Base-by-base conservation (phyloP, 2,329 filamentous ascomycete genomes). In the Curvularia sp. region DNA sequence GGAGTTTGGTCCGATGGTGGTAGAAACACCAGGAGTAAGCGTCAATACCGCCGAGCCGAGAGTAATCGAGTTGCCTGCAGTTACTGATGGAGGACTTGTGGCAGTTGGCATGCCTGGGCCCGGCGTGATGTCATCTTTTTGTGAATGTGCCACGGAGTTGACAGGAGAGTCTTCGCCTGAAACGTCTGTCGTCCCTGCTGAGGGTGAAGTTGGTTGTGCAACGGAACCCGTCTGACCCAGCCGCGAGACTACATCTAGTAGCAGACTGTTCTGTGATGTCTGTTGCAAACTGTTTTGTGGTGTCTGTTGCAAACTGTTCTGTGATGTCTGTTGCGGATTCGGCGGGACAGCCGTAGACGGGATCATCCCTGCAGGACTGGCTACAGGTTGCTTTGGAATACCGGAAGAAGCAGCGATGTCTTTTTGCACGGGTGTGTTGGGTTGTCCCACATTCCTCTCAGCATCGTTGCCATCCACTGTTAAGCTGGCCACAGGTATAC, bases 21-120 rank as follows among this genome's bases (percentile, higher is more conserved):
- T 73, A 0, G 71, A 71, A 3, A 75, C 58, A 24, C 72, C 72
- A 24, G 65, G 66, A 5, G 70, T 68, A 13, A 75, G 65, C 2
- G 67, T 70, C 4, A 75, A 41, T 3, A 51, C 64, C 18, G 60
- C 53, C 22, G 63, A 43, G 6, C 64, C 70, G 9, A 71, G 50
- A 1, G 66, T 69, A 41, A 73, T 58, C 5, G 41, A 24, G 31
- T 57, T 60, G 31, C 57, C 59, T 7, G 22, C 30, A 15, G 24
- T 20, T 41, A 54, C 38, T 22, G 64, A 13, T 20, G 62, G 28
- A 22, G 52, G 38, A 9, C 56, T 35, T 35, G 55, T 52, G 44
- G 38, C 46, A 18, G 50, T 43, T 22, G 50, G 15, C 41, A 42
- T 26, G 8, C 22, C 18, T 15, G 53, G 48, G 8, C 30, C 43